phyloP scores from a whole-genome alignment of 768 basidiomycete species.

The Suillus occidentalis region DNA sequence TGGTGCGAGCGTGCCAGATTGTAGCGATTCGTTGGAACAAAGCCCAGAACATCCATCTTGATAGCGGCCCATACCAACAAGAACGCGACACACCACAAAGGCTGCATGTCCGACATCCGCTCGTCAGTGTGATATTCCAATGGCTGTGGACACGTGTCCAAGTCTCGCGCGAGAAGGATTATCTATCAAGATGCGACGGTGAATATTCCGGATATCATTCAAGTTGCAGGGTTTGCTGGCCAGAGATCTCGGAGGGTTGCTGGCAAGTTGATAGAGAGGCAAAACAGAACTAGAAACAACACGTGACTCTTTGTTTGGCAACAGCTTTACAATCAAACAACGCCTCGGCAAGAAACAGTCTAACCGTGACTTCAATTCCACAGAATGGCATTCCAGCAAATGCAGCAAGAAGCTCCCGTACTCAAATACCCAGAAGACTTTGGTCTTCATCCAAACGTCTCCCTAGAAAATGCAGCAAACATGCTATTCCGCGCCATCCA shows the following conservation, averaged over 20 bases:
- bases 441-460: conserved; percentile 53
- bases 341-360: neutral
- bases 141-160: too few species aligned
- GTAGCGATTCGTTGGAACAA: neutral
- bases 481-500: conserved; percentile 63
- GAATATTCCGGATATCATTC: neutral
- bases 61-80: neutral
- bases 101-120: neutral
- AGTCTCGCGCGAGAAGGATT: neutral
- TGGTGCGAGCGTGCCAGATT: too few species aligned
- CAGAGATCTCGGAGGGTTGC: too few species aligned
- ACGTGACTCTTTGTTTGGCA: conserved; percentile 11
- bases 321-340: conserved; percentile 31
- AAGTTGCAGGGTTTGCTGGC: neutral
- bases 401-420: conserved; percentile 60
- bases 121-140: neutral
- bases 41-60: neutral
- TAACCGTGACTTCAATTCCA: neutral
- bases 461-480: conserved; percentile 54
- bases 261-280: too few species aligned
- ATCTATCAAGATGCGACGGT: neutral
- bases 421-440: conserved; percentile 72
- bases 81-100: neutral
- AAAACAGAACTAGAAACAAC: neutral
- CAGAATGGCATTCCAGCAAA: conserved; percentile 41